These are phyloP conservation scores for Vitis hybrid DNA, from an alignment of 177 flowering plant species.

Conservation along the genomic window DNA sequence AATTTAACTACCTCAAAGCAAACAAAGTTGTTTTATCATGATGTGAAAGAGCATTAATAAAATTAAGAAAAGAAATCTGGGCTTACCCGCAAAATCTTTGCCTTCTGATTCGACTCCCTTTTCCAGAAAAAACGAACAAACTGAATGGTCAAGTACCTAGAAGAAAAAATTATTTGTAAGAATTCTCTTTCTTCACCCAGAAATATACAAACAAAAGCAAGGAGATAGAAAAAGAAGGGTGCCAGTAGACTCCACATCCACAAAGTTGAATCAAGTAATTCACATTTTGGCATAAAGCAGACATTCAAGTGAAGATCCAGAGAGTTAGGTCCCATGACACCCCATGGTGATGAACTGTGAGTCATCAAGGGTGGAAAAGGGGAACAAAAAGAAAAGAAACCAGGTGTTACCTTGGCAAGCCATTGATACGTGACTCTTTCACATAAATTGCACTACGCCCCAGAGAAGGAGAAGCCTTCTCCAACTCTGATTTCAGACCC, in stretches of 20 bases:
- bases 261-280: neutral
- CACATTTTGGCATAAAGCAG: neutral
- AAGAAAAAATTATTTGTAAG: neutral
- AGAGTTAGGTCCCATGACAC: neutral
- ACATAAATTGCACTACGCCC: constrained; percentile 88
- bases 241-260: neutral
- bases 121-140: constrained; percentile 99
- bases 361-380: neutral
- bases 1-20: neutral
- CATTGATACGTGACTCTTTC: constrained; percentile 89
- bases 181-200: neutral
- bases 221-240: neutral
- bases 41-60: neutral
- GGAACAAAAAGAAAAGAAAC: neutral
- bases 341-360: neutral
- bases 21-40: neutral
- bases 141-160: constrained; percentile 91
- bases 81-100: constrained; percentile 92
- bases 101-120: constrained; percentile 96
- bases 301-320: neutral
- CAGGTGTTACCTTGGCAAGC: constrained; percentile 71
- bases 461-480: constrained; percentile 89
- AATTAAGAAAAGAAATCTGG: neutral
- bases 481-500: constrained; percentile 92
- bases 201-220: neutral